These are phyloP conservation scores for Mycena olivaceomarginata DNA, from an alignment of 768 basidiomycete species.

Conservation along the genomic window DNA sequence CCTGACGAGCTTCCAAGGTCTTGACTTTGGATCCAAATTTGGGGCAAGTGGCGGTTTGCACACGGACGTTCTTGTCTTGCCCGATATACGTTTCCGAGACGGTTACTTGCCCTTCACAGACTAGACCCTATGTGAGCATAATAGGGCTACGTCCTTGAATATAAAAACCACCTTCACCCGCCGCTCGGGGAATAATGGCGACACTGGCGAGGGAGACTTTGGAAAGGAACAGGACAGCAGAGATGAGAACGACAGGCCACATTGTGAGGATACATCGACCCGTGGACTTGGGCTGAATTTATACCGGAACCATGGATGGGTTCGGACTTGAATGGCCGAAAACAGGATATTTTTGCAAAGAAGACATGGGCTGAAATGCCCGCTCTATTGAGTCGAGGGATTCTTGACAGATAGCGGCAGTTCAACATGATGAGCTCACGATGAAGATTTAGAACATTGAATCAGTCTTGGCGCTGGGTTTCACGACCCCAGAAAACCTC, in stretches of 20 bases:
- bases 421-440: too few relatives aligned
- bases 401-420: too few relatives aligned
- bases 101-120: constrained; percentile 34
- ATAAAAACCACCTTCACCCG: background rate
- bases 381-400: constrained; percentile 15
- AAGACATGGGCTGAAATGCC: constrained; percentile 7
- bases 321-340: background rate
- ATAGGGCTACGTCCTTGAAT: background rate
- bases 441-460: too few relatives aligned
- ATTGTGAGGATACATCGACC: background rate
- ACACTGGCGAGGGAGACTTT: constrained; percentile 3
- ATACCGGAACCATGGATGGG: background rate
- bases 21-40: constrained; percentile 22
- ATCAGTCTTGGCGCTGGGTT: too few relatives aligned
- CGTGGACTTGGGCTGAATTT: background rate
- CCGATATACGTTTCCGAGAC: constrained; percentile 61
- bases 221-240: constrained; percentile 15
- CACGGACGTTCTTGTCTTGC: constrained; percentile 63
- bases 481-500: too few relatives aligned
- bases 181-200: background rate
- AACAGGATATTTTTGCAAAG: background rate
- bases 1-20: constrained; percentile 49
- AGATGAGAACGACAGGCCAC: constrained; percentile 31
- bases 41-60: constrained; percentile 50
- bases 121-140: background rate